Evolutionary conservation across 1,284 basidiomycete genomes (phyloP), one percentile per base, ranked within the genome.

Genomic region (Afroboletus lepidellus): DNA sequence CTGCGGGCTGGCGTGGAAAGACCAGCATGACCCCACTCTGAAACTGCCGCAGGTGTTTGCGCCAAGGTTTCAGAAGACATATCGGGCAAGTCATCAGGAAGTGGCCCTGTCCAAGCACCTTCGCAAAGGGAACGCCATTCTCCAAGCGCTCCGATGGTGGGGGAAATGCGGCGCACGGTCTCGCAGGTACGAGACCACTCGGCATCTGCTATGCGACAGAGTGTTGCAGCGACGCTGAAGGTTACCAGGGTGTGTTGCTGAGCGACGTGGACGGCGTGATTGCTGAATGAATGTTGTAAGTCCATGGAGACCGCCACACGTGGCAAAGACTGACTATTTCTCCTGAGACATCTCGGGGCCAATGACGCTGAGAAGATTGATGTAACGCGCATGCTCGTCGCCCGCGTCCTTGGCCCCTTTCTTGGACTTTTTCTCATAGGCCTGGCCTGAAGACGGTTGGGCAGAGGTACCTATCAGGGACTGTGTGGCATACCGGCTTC

Each of bases 311-410:
- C 27, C 25, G 16, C 24, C 5, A 9, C n/a, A 34, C 9, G 15
- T 11, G 25, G 36, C 23, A 24, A 18, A 42, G 18, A 71, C 84
- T 67, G 46, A 89, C 88, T 84, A 81, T 75, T 87, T 90, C 62
- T 87, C 84, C 62, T 87, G 81, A 9, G 85, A 84, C 54, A 90
- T 83, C 61, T 90, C 88, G 9, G 86, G 85, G 1, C 87, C 88
- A 15, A 90, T 67, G n/a, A 77, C 74, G 58, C 79, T 84, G 52
- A 90, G 81, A 1, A 90, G 72, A 60, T 83, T 81, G 52, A 91
- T 81, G 65, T 90, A 91, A 18, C 85, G 81, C 37, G 82, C 78
- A 65, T 90, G 88, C 60, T 90, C 88, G 23, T 89, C 87, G 13
- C 73, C 73, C 7, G 77, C 82, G 59, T 90, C 85, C n/a, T 75